Evolutionary conservation across 2,329 filamentous ascomycete genomes (phyloP).

Genomic region (Fusarium sp.): DNA sequence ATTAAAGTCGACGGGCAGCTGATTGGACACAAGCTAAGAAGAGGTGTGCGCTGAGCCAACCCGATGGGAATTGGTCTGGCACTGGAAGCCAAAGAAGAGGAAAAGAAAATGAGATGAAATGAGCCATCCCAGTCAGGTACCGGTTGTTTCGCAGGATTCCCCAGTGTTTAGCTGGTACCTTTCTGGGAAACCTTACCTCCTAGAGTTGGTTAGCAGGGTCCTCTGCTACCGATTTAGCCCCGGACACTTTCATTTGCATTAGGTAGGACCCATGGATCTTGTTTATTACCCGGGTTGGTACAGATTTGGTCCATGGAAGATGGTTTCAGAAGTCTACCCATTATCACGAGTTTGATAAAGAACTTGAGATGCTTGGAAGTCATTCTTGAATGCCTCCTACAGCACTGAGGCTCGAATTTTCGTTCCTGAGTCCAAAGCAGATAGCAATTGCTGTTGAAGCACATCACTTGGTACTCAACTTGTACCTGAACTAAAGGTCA

Average conservation of each 20-base stretch:
- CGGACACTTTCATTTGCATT: slow-evolving; percentile 32
- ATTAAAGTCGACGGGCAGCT: slow-evolving; percentile 3
- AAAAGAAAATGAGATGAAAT: slow-evolving; percentile 38
- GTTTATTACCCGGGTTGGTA: slow-evolving; percentile 19
- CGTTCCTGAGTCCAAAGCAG: background rate
- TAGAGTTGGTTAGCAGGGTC: slow-evolving; percentile 26
- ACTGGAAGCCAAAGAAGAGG: slow-evolving; percentile 33
- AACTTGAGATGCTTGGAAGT: too few relatives aligned
- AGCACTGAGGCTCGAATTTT: background rate
- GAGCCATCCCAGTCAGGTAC: slow-evolving; percentile 29
- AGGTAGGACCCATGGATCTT: slow-evolving; percentile 7
- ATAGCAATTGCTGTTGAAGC: background rate
- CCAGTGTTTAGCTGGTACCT: slow-evolving; percentile 16
- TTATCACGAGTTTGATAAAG: background rate
- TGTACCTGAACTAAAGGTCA: slow-evolving; percentile 20
- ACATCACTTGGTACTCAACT: slow-evolving; percentile 4
- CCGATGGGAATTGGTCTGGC: slow-evolving; percentile 28
- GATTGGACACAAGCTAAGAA: slow-evolving; percentile 31
- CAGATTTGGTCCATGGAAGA: background rate
- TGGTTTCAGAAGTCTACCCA: slow-evolving; percentile 2
- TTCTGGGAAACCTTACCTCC: slow-evolving; percentile 15
- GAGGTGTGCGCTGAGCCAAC: slow-evolving; percentile 31
- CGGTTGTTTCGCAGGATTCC: slow-evolving; percentile 3
- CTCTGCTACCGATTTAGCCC: slow-evolving; percentile 26
- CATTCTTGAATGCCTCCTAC: background rate